phyloP scores from a whole-genome alignment of 208 protist genomes.

The Phytomonas serpens region DNA sequence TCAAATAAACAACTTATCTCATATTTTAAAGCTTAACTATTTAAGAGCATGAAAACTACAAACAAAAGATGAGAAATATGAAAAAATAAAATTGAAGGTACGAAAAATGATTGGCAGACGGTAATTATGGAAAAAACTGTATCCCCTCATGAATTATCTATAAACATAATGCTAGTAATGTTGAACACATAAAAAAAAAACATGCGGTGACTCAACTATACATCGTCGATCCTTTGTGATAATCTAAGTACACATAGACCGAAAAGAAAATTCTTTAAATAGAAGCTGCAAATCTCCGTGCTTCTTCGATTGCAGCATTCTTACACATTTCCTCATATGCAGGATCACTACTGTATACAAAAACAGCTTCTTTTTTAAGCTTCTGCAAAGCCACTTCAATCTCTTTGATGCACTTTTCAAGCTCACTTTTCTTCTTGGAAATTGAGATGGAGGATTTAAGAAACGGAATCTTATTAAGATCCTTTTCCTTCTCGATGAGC shows the following conservation, averaged over 20 bases:
- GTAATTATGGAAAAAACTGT: slow-evolving; percentile 13
- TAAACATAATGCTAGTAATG: slow-evolving; percentile 8
- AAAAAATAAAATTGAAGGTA: slow-evolving; percentile 10
- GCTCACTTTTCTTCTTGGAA: slow-evolving; percentile 42
- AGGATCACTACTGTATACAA: slow-evolving; percentile 84
- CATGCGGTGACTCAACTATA: neutral
- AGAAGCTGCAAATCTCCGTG: slow-evolving; percentile 28
- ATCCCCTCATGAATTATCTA: neutral
- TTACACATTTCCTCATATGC: slow-evolving; percentile 68
- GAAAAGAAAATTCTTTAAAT: slow-evolving; percentile 8
- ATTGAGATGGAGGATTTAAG: slow-evolving; percentile 66
- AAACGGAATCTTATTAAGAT: slow-evolving; percentile 83
- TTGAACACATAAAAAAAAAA: slow-evolving; percentile 12
- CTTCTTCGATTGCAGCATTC: slow-evolving; percentile 65
- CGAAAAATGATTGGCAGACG: slow-evolving; percentile 10
- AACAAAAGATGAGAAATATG: slow-evolving; percentile 12
- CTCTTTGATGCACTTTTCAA: slow-evolving; percentile 68
- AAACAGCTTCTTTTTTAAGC: slow-evolving; percentile 78
- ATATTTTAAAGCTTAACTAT: neutral
- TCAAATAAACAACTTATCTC: neutral
- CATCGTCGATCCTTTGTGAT: neutral
- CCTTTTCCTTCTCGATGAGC: slow-evolving; percentile 44
- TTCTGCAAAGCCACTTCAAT: slow-evolving; percentile 73
- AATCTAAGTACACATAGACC: neutral
- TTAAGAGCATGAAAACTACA: slow-evolving; percentile 8